phyloP scores from a whole-genome alignment of 2,329 filamentous ascomycete genomes.

The Microcera coccophila region DNA sequence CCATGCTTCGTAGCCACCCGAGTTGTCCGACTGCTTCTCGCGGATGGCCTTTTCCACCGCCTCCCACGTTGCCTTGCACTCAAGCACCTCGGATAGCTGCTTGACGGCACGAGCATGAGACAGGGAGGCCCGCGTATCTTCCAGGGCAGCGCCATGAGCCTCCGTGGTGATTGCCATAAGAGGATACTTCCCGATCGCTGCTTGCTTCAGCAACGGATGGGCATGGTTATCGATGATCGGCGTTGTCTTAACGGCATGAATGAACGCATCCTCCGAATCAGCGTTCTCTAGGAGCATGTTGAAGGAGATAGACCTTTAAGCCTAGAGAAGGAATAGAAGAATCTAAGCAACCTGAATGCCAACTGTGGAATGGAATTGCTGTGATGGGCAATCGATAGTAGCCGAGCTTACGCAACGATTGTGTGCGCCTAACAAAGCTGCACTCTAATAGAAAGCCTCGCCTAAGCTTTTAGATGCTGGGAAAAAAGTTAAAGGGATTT shows the following conservation, averaged over 20 bases:
- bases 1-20: slow-evolving; percentile 52
- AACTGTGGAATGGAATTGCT: neutral
- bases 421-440: neutral
- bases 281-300: slow-evolving; percentile 14
- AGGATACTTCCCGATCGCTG: slow-evolving; percentile 44
- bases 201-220: slow-evolving; percentile 60
- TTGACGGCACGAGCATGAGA: slow-evolving; percentile 66
- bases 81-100: slow-evolving; percentile 63
- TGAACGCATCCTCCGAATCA: slow-evolving; percentile 25
- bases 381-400: neutral
- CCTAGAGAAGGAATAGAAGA: neutral
- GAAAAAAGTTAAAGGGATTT: neutral
- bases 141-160: slow-evolving; percentile 64
- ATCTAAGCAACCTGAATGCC: neutral
- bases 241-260: slow-evolving; percentile 44
- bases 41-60: slow-evolving; percentile 44
- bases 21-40: slow-evolving; percentile 29
- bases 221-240: slow-evolving; percentile 73
- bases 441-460: neutral
- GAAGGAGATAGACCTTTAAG: neutral
- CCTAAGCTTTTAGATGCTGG: neutral
- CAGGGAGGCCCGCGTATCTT: slow-evolving; percentile 58
- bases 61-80: slow-evolving; percentile 61
- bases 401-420: neutral
- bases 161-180: slow-evolving; percentile 66